These are phyloP conservation scores for Pulveroboletus sp. DNA, from an alignment of 768 basidiomycete genomes.

Conservation along the genomic window DNA sequence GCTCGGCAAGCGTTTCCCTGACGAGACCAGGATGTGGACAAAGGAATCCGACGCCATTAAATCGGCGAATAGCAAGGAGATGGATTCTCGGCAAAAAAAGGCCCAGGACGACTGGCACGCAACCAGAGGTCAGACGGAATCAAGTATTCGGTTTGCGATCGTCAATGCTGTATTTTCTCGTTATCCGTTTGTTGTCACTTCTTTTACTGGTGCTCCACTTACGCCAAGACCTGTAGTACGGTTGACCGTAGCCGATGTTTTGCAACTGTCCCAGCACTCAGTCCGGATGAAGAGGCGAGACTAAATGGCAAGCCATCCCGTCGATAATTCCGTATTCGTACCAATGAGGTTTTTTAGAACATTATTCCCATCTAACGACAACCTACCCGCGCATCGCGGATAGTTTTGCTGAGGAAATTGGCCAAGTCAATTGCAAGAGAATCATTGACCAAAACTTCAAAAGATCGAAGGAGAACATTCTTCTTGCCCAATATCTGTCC, in stretches of 20 bases:
- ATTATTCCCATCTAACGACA: slow-evolving; percentile 12
- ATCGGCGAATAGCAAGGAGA: background rate
- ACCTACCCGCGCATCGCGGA: slow-evolving; percentile 20
- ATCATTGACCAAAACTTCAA: slow-evolving; percentile 19
- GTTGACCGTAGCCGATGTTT: slow-evolving; percentile 20
- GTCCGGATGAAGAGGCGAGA: slow-evolving; percentile 11
- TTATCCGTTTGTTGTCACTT: slow-evolving; percentile 17
- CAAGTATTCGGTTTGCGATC: slow-evolving; percentile 21
- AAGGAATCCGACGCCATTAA: slow-evolving; percentile 13
- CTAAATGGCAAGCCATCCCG: slow-evolving; percentile 7
- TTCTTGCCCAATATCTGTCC: slow-evolving; percentile 16
- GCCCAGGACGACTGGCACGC: slow-evolving; percentile 9
- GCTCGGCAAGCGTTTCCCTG: slow-evolving; percentile 29
- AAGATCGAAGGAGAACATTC: slow-evolving; percentile 23
- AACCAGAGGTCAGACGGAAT: slow-evolving; percentile 14
- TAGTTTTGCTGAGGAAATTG: slow-evolving; percentile 18
- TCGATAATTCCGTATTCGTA: background rate
- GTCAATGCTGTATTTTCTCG: slow-evolving; percentile 26
- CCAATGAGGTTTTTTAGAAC: slow-evolving; percentile 7
- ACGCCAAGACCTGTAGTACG: slow-evolving; percentile 6
- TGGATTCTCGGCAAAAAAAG: slow-evolving; percentile 9
- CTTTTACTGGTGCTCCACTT: background rate
- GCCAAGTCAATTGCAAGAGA: slow-evolving; percentile 9
- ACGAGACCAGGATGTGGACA: slow-evolving; percentile 23
- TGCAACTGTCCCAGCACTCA: slow-evolving; percentile 10